Base-by-base conservation (phyloP, 352 stramenopile species). In the Globisporangium canariense region DNA sequence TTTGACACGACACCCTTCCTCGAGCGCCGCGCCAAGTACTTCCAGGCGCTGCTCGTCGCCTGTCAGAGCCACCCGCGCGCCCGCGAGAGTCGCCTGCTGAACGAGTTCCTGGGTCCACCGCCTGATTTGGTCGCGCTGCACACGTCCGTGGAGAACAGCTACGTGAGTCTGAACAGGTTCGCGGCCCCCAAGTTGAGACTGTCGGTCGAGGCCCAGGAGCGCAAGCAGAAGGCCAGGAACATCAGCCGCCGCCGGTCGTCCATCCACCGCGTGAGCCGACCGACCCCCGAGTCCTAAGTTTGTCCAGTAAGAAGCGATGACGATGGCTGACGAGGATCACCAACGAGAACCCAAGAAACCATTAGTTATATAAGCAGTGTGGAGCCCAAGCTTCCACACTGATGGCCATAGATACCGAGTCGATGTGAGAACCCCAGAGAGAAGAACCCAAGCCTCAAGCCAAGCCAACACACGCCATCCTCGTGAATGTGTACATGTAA, bases 121-220 rank as follows among this genome's bases (percentile, higher is more conserved):
- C 83, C 83, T 1, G 83, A 92, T 34, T 66, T 80, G 10, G 68
- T 88, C 32, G 79, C 79, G 16, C 40, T 77, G 34, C 61, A 86
- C 60, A 85, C 74, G 11, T 88, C 77, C n/a, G 67, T 86, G 11
- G 77, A 81, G 60, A 86, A 77, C 71, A 86, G 73, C 64, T 92
- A 92, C 71, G 83, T 92, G 69, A 90, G 83, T 54, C 61, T 92
- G 16, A 90, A 89, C 41, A 78, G 83, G n/a, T 92, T 90, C 56
- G 81, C 83, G 0, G 83, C 79, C 7, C 81, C 83, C 25, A 86
- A 86, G 54, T 45, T 92, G 62, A 75, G 75, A 36, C 81, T 90
- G 16, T 77, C 76, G 43, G 81, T 92, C 57, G 83, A 92, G 62
- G 77, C 86, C 38, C 81, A 92, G 40, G 78, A 92, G 64, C 78